Evolutionary conservation across 352 stramenopile species (phyloP).

Genomic region (Pythium brassicae): DNA sequence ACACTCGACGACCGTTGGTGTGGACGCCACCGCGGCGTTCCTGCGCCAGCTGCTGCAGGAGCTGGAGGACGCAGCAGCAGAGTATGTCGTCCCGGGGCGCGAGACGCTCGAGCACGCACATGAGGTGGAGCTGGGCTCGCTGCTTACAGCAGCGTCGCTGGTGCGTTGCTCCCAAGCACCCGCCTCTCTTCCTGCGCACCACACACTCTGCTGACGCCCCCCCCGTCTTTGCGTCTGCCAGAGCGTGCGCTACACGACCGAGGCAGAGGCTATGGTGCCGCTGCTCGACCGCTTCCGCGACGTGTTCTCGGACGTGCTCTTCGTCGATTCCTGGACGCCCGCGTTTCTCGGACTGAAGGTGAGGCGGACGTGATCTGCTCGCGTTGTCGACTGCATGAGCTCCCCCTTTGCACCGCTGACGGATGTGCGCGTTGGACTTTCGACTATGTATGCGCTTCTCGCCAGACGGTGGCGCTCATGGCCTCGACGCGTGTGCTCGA

Average conservation of each 20-base stretch:
- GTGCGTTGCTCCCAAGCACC: conserved; percentile 15
- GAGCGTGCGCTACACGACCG: conserved; percentile 74
- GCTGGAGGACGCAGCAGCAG: conserved; percentile 42
- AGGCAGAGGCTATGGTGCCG: conserved; percentile 53
- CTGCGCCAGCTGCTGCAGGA: conserved; percentile 62
- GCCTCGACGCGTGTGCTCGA: conserved; percentile 57
- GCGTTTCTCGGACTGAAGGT: conserved; percentile 48
- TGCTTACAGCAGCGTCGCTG: conserved; percentile 61
- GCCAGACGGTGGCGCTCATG: conserved; percentile 64
- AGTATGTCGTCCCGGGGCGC: conserved; percentile 25
- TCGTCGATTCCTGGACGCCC: conserved; percentile 42
- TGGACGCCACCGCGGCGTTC: conserved; percentile 57
- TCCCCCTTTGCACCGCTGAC: neutral
- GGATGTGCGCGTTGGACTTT: too few species aligned
- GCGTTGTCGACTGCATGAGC: neutral
- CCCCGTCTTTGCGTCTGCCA: conserved; percentile 14
- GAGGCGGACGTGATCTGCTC: neutral
- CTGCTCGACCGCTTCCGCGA: conserved; percentile 44
- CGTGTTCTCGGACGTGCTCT: conserved; percentile 48
- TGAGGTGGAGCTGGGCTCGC: conserved; percentile 64
- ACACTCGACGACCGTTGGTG: conserved; percentile 58
- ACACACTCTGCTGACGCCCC: neutral
- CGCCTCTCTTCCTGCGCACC: neutral
- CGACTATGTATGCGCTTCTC: neutral
- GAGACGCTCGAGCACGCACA: conserved; percentile 31